These are phyloP conservation scores for Cyberlindnera veronae DNA, from an alignment of 805 yeast genomes.

Conservation along the genomic window DNA sequence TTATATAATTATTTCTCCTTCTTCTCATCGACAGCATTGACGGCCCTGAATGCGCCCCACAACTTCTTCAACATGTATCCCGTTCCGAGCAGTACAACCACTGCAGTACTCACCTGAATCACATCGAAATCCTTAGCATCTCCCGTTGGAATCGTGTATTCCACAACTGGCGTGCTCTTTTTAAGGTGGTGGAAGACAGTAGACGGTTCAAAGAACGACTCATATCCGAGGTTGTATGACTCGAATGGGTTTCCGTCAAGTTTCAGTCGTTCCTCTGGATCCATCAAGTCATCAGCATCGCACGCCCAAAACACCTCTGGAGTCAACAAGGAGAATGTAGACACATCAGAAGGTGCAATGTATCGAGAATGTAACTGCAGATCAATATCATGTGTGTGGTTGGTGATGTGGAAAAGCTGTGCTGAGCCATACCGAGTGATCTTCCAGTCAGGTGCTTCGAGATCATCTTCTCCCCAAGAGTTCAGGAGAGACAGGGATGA, in stretches of 20 bases:
- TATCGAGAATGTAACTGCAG: conserved; percentile 53
- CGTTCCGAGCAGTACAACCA: conserved; percentile 33
- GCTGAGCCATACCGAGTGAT: conserved; percentile 44
- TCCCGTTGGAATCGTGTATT: conserved; percentile 42
- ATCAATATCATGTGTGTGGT: conserved; percentile 26
- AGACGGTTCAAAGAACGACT: conserved; percentile 42
- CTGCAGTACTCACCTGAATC: conserved; percentile 36
- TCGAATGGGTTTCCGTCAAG: conserved; percentile 37
- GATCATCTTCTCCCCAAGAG: conserved; percentile 52
- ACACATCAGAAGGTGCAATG: conserved; percentile 34
- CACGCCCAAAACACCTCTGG: conserved; percentile 53
- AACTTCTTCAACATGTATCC: conserved; percentile 31
- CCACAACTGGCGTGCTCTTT: conserved; percentile 8
- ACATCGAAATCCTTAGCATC: conserved; percentile 28
- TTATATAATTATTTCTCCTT: background rate
- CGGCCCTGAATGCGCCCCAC: conserved; percentile 1
- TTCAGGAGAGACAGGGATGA: conserved; percentile 32
- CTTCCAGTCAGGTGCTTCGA: conserved; percentile 53
- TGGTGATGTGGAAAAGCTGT: conserved; percentile 36
- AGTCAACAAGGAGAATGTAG: conserved; percentile 26
- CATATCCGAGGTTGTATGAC: conserved; percentile 39
- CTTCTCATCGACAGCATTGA: background rate
- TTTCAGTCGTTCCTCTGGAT: conserved; percentile 22
- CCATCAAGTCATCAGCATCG: conserved; percentile 28
- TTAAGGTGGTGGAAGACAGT: conserved; percentile 39